Evolutionary conservation across 257 asterid species (phyloP), one percentile per base, ranked within the genome.

Genomic region (Cruciata laevipes): DNA sequence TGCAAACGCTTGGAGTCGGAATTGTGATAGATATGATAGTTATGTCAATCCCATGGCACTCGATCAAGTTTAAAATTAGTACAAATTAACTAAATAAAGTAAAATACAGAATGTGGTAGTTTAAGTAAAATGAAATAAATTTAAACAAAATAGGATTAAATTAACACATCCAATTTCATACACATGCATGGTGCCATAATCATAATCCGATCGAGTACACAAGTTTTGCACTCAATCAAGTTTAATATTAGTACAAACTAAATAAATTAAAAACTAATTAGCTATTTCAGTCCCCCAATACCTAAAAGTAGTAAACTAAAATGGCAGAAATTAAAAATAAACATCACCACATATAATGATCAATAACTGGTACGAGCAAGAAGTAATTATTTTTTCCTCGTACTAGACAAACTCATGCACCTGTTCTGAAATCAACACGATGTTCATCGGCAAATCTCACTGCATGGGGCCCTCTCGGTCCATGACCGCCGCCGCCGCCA

Each of bases 371-470:
- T 25, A 42, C 70, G 31, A 75, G 44, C 55, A 47, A 14, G 16
- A 4, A 16, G 1, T 59, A 65, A 68, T 13, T 49, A 20, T 0
- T 4, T 2, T 33, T 14, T 20, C 62, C 79, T 52, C 32, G 66
- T 47, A 60, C 62, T 6, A 27, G 1, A 23, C 31, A 25, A 27
- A 10, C 57, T 70, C 72, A 67, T 3, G 63, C 68, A 38, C 82
- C 79, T 3, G 74, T 66, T 67, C 68, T 74, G 70, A 78, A 78
- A 8, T 74, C 82, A 58, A 78, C 74, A 67, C 71, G 79, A 80
- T 82, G 79, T 78, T 82, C 80, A 73, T 79, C 84, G 14, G 82
- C 80, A 81, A 79, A 84, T 73, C 90, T 82, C 12, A 74, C 73
- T 31, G 80, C 55, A 17, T 47, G 55, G 51, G 51, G 77, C 56